Conservation (phyloP, 148 eudicot species). For the Arctostaphylos glauca region DNA sequence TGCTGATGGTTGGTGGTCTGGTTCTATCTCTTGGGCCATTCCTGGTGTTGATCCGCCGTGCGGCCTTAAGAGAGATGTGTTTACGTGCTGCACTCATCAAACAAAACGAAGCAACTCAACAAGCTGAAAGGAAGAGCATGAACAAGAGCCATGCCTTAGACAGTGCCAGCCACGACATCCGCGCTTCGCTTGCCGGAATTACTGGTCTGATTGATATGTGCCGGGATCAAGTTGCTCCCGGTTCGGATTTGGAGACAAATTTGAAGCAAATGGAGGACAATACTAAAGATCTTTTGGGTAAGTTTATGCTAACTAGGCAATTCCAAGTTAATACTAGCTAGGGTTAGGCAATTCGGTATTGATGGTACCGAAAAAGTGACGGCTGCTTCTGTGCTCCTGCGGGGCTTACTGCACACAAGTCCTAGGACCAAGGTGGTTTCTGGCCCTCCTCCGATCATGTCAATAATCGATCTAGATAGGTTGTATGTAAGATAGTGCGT, state of each 20-base stretch:
- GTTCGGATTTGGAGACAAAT: slow-evolving; percentile 46
- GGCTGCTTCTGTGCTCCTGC: too few species aligned
- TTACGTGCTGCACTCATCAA: slow-evolving; percentile 50
- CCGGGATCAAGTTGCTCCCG: slow-evolving; percentile 27
- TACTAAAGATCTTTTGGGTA: slow-evolving; percentile 63
- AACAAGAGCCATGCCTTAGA: slow-evolving; percentile 65
- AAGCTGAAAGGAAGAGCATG: slow-evolving; percentile 64
- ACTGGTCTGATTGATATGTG: slow-evolving; percentile 47
- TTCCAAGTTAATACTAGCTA: background rate
- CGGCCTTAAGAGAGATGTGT: slow-evolving; percentile 39
- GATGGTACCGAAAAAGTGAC: too few species aligned
- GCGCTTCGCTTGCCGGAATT: slow-evolving; percentile 62
- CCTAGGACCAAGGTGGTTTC: too few species aligned
- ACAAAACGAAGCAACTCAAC: slow-evolving; percentile 63
- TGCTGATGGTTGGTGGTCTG: slow-evolving; percentile 25
- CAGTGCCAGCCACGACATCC: slow-evolving; percentile 72
- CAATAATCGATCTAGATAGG: too few species aligned
- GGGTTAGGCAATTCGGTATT: background rate
- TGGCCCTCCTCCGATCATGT: too few species aligned
- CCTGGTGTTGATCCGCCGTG: slow-evolving; percentile 27
- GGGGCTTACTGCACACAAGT: too few species aligned
- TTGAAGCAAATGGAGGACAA: slow-evolving; percentile 46
- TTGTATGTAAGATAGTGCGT: too few species aligned
- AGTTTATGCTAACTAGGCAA: background rate
- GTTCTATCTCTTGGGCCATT: slow-evolving; percentile 25